Evolutionary conservation across 768 basidiomycete genomes (phyloP).

Genomic region (Tremella yokohamensis): DNA sequence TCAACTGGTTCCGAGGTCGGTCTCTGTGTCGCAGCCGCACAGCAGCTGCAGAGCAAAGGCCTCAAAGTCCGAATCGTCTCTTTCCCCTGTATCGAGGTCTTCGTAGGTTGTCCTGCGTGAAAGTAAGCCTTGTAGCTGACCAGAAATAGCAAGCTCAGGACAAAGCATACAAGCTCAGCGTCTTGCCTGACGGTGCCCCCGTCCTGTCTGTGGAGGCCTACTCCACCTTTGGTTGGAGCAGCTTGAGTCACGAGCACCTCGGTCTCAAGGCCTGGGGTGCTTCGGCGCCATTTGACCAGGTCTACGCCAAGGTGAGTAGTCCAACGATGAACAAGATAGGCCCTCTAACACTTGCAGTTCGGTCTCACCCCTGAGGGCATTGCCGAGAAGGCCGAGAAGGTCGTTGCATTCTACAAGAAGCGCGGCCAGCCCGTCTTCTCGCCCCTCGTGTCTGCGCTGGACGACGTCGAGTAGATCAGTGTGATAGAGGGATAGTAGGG

Average conservation of each 20-base stretch:
- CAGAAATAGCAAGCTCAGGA: constrained; percentile 64
- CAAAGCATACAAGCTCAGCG: constrained; percentile 72
- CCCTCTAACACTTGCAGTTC: constrained; percentile 24
- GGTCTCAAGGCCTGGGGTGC: constrained; percentile 69
- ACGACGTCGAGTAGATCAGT: constrained; percentile 30
- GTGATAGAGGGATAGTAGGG: background rate
- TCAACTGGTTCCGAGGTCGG: constrained; percentile 78
- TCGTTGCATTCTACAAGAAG: constrained; percentile 80
- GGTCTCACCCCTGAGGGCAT: constrained; percentile 55
- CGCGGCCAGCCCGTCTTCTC: constrained; percentile 47
- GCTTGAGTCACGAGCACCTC: constrained; percentile 76
- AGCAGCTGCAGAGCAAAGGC: constrained; percentile 70
- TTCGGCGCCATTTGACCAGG: constrained; percentile 82
- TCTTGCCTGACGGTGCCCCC: constrained; percentile 82
- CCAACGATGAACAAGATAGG: constrained; percentile 55
- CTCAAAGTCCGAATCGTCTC: constrained; percentile 78
- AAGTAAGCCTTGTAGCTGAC: background rate
- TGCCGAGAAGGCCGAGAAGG: constrained; percentile 76
- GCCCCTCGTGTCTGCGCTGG: constrained; percentile 51
- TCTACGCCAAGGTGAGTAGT: constrained; percentile 71
- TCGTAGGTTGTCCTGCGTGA: constrained; percentile 23
- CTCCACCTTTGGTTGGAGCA: constrained; percentile 75
- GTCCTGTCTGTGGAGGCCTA: constrained; percentile 85
- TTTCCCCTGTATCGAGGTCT: constrained; percentile 84
- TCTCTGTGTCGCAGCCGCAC: constrained; percentile 82